Evolutionary conservation across 352 stramenopile genomes (phyloP).

Genomic region (Pythium oligandrum): DNA sequence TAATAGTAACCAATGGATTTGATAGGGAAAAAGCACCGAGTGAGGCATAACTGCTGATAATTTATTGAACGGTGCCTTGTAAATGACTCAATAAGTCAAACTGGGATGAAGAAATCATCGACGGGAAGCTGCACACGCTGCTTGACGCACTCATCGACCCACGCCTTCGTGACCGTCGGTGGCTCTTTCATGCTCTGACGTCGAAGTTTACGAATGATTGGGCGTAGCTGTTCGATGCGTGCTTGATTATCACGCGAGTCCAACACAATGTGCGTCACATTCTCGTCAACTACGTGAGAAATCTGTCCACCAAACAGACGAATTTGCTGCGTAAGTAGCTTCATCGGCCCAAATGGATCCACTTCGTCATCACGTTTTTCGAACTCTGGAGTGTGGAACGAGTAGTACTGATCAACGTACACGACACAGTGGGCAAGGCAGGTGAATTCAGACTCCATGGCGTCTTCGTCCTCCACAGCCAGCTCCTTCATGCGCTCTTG

Average conservation of each 20-base stretch:
- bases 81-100: slow-evolving; percentile 23
- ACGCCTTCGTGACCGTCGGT: slow-evolving; percentile 48
- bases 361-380: slow-evolving; percentile 4
- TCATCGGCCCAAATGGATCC: slow-evolving; percentile 32
- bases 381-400: slow-evolving; percentile 6
- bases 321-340: slow-evolving; percentile 54
- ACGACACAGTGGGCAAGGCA: slow-evolving; percentile 73
- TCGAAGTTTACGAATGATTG: slow-evolving; percentile 42
- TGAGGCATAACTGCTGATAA: neutral
- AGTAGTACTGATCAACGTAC: slow-evolving; percentile 44
- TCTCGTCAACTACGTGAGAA: slow-evolving; percentile 26
- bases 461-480: slow-evolving; percentile 55
- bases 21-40: slow-evolving; percentile 3
- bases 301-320: slow-evolving; percentile 51
- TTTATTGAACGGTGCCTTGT: neutral
- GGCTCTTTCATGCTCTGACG: slow-evolving; percentile 43
- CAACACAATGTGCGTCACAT: slow-evolving; percentile 66
- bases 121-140: slow-evolving; percentile 46
- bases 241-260: slow-evolving; percentile 12
- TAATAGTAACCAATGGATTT: slow-evolving; percentile 10
- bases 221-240: slow-evolving; percentile 35
- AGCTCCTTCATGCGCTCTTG: slow-evolving; percentile 37
- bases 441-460: slow-evolving; percentile 62
- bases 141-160: slow-evolving; percentile 47
- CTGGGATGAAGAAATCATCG: slow-evolving; percentile 41